These are phyloP conservation scores for Quercus agrifolia DNA, from an alignment of 306 rosid species.

Conservation along the genomic window DNA sequence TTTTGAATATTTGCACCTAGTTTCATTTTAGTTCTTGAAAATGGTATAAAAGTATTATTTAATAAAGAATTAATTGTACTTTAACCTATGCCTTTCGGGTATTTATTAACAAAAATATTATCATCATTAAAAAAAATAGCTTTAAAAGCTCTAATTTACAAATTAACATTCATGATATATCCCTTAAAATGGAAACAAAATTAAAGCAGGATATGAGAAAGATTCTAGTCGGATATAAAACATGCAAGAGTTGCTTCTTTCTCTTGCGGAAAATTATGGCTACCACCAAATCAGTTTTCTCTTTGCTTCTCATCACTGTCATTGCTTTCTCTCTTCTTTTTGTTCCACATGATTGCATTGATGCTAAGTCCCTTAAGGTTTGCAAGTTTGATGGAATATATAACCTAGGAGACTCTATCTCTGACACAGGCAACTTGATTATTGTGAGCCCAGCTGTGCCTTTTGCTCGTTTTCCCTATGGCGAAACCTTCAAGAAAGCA, in stretches of 20 bases:
- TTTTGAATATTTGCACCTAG: too few relatives aligned
- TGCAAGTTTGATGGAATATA: conserved; percentile 10
- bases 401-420: conserved; percentile 12
- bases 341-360: background rate
- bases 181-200: too few relatives aligned
- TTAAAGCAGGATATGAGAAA: too few relatives aligned
- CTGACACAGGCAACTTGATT: conserved; percentile 7
- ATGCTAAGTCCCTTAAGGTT: background rate
- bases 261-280: conserved; percentile 5
- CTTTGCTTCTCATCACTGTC: background rate
- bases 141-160: too few relatives aligned
- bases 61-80: too few relatives aligned
- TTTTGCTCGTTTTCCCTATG: conserved; percentile 7
- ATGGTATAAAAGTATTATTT: too few relatives aligned
- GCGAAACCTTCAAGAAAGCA: conserved; percentile 12
- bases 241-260: background rate
- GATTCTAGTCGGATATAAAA: too few relatives aligned
- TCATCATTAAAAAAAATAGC: too few relatives aligned
- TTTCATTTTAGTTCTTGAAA: too few relatives aligned
- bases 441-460: background rate
- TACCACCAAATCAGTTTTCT: background rate
- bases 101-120: too few relatives aligned
- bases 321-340: background rate
- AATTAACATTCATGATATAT: too few relatives aligned
- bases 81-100: too few relatives aligned